phyloP scores from a whole-genome alignment of 2,329 filamentous ascomycete species.

The Cercospora berteroae region DNA sequence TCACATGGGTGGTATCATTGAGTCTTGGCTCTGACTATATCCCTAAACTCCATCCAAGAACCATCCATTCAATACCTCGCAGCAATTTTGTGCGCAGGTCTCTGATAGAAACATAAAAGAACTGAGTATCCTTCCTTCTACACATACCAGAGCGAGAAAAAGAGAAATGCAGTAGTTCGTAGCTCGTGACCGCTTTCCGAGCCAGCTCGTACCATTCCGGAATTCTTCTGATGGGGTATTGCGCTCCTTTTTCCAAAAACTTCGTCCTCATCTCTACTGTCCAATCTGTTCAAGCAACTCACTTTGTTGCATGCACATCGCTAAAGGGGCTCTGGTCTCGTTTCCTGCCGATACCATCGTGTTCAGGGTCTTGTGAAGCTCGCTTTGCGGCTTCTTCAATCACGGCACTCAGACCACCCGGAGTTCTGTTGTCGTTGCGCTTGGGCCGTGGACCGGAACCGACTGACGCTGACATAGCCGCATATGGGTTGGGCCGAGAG shows the following conservation, averaged over 20 bases:
- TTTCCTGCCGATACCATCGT: constrained; percentile 27
- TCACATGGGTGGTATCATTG: not conserved
- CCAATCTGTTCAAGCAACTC: not conserved
- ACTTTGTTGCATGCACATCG: constrained; percentile 31
- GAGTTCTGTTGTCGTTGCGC: constrained; percentile 23
- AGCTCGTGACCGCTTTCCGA: not conserved
- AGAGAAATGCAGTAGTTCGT: not conserved
- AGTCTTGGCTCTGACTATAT: not conserved
- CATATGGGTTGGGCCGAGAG: constrained; percentile 40
- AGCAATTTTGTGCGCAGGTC: not conserved
- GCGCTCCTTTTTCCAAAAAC: not conserved
- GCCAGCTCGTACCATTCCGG: not conserved
- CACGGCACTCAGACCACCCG: constrained; percentile 43
- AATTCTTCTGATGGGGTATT: not conserved
- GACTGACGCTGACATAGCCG: constrained; percentile 38
- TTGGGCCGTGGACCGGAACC: constrained; percentile 21
- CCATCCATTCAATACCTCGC: not conserved
- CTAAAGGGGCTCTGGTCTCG: constrained; percentile 37
- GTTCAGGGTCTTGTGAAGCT: constrained; percentile 37
- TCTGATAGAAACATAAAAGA: not conserved
- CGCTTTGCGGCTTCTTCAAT: constrained; percentile 47
- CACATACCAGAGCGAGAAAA: not conserved
- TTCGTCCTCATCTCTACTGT: not conserved
- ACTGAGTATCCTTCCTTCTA: not conserved
- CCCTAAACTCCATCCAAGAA: not conserved